Evolutionary conservation across 352 stramenopile genomes (phyloP), one percentile per base, ranked within the genome.

Genomic region (Saprolegnia diclina): DNA sequence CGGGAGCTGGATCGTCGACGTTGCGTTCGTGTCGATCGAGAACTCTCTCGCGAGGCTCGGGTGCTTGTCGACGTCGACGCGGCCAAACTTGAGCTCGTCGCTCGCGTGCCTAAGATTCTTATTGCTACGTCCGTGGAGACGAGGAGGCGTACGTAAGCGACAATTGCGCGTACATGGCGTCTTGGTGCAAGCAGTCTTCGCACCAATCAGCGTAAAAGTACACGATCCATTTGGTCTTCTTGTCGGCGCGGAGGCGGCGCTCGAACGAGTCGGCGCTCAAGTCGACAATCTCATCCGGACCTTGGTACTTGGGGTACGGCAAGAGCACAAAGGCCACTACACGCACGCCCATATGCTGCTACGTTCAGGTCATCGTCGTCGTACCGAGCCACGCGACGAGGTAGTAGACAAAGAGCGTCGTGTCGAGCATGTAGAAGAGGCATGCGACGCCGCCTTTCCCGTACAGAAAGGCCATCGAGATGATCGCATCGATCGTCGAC

Each of bases 131-230:
- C 55, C 37, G 40, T 37, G 19, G 42, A 50, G 21, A 24, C 3
- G 19, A 4, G 10, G 26, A 16, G 7, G 73, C 55, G 38, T 62
- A 90, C 78, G 67, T 73, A 11, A 92, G 74, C 24, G 84, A 92
- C 38, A 92, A 72, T 1, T 89, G 76, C 56, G 84, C 84, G 44
- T 89, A 67, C 78, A 91, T 85, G 11, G 82, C 75, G 74, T 91
- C 84, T 55, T 88, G 77, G 67, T 92, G 78, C 18, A 90, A 67
- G 45, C 84, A 92, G 45, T 81, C 72, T 71, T 90, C 81, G 68
- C 79, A 90, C 82, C 82, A 91, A 72, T 90, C 81, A 4, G 82
- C 73, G 65, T 87, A 80, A 38, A 85, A 90, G 67, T 88, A 91
- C 29, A 91, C 74, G 14, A 92, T 72, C 83, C 83, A 92, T 22